phyloP scores from a whole-genome alignment of 2,329 filamentous ascomycete species.

The Fusarium sp. region DNA sequence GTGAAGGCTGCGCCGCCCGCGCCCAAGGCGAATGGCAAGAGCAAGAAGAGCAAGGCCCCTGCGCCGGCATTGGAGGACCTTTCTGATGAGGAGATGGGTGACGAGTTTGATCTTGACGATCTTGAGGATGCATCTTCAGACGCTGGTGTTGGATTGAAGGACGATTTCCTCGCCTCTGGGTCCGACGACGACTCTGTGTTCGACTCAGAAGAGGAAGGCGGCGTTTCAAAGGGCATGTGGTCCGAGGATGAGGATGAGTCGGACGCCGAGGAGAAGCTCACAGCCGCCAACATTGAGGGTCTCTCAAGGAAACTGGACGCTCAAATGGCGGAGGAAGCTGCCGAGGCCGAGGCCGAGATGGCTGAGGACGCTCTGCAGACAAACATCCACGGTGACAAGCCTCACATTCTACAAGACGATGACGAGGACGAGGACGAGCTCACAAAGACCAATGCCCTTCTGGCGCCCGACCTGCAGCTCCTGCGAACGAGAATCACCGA shows the following conservation, averaged over 20 bases:
- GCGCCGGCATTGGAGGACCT: conserved; percentile 60
- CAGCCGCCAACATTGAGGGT: conserved; percentile 95
- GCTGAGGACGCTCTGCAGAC: conserved; percentile 89
- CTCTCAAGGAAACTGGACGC: conserved; percentile 87
- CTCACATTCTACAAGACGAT: conserved; percentile 73
- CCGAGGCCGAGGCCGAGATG: conserved; percentile 86
- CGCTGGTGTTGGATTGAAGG: conserved; percentile 55
- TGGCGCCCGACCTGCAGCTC: conserved; percentile 91
- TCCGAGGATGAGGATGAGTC: conserved; percentile 94
- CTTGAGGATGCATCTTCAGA: conserved; percentile 58
- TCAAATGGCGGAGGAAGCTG: conserved; percentile 81
- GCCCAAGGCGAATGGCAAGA: conserved; percentile 42
- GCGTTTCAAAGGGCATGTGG: conserved; percentile 77
- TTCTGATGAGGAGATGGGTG: conserved; percentile 54
- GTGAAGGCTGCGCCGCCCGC: conserved; percentile 49
- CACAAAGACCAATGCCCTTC: conserved; percentile 70
- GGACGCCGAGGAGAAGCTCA: conserved; percentile 89
- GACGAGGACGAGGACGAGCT: conserved; percentile 69
- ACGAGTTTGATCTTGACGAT: conserved; percentile 60
- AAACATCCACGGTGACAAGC: conserved; percentile 85
- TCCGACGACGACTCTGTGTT: conserved; percentile 71
- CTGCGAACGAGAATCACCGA: conserved; percentile 91
- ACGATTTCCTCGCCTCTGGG: conserved; percentile 70
- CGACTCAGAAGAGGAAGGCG: conserved; percentile 77
- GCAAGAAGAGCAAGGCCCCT: conserved; percentile 49